These are phyloP conservation scores for Porphyrellus sp. DNA, from an alignment of 1,284 basidiomycete species.

Conservation along the genomic window DNA sequence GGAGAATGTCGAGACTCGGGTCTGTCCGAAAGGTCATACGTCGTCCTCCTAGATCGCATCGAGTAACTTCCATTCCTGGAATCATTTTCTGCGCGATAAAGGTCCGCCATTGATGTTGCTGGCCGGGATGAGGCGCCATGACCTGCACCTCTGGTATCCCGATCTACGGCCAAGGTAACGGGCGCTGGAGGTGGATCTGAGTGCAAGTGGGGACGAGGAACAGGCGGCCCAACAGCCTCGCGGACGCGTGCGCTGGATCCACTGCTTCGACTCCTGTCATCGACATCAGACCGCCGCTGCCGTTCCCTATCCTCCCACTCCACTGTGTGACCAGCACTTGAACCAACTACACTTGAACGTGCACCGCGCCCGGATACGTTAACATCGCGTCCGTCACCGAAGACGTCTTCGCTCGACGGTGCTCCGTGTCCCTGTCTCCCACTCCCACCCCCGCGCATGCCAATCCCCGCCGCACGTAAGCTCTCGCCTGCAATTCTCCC, in stretches of 20 bases:
- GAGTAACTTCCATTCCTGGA: conserved; percentile 13
- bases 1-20: conserved; percentile 24
- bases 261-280: conserved; percentile 19
- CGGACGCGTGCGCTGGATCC: conserved; percentile 13
- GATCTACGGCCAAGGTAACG: conserved; percentile 18
- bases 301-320: conserved; percentile 30
- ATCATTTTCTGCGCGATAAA: conserved; percentile 17
- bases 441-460: conserved; percentile 32
- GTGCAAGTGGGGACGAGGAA: conserved; percentile 25
- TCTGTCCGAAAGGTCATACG: conserved; percentile 28
- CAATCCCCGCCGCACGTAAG: conserved; percentile 67
- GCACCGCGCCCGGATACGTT: conserved; percentile 13
- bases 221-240: conserved; percentile 20
- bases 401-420: conserved; percentile 40
- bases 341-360: conserved; percentile 15
- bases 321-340: conserved; percentile 13
- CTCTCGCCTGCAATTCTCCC: conserved; percentile 65
- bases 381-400: conserved; percentile 26
- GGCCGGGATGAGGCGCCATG: conserved; percentile 25
- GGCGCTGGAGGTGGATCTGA: conserved; percentile 29
- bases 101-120: conserved; percentile 35
- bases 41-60: conserved; percentile 25
- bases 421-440: conserved; percentile 18
- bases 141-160: conserved; percentile 17
- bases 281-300: conserved; percentile 13